Conservation (phyloP, 2,329 filamentous ascomycete genomes). For the Orbilia ellipsospora region DNA sequence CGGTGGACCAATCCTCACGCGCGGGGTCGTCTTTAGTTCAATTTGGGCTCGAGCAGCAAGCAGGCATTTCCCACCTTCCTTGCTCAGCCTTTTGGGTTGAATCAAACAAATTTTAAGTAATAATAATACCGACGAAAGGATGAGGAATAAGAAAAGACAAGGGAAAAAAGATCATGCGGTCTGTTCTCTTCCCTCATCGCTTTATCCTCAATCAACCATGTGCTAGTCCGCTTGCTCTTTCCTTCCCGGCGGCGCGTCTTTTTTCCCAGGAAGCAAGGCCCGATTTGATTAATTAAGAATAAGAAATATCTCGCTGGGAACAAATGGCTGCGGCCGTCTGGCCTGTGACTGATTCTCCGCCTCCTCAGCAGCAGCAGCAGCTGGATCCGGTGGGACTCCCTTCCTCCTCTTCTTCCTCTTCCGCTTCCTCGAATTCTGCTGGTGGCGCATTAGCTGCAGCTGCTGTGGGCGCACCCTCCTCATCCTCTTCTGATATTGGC, state of each 20-base stretch:
- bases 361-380: slow-evolving; percentile 8
- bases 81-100: slow-evolving; percentile 14
- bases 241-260: slow-evolving; percentile 38
- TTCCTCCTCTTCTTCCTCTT: too few species aligned
- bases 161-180: slow-evolving; percentile 29
- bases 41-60: too few species aligned
- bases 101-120: too few species aligned
- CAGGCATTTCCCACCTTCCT: slow-evolving; percentile 5
- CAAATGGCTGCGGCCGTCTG: slow-evolving; percentile 52
- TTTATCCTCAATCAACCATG: neutral
- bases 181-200: neutral
- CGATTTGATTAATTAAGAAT: neutral
- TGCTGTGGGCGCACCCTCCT: too few species aligned
- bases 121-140: neutral
- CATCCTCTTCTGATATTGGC: slow-evolving; percentile 9
- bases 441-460: too few species aligned
- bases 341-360: slow-evolving; percentile 39
- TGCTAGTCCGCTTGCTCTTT: slow-evolving; percentile 8
- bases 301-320: neutral
- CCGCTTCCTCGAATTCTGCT: neutral
- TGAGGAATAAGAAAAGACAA: slow-evolving; percentile 19
- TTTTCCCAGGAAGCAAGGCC: slow-evolving; percentile 20
- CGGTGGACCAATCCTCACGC: neutral
- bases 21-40: slow-evolving; percentile 18
- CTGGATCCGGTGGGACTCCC: neutral